Percentiles rank a stretch among this genome's conserved stretches.
Evolutionary conservation across 495 filamentous ascomycete genomes (phyloP).

Genomic region (Lindgomyces ingoldianus): DNA sequence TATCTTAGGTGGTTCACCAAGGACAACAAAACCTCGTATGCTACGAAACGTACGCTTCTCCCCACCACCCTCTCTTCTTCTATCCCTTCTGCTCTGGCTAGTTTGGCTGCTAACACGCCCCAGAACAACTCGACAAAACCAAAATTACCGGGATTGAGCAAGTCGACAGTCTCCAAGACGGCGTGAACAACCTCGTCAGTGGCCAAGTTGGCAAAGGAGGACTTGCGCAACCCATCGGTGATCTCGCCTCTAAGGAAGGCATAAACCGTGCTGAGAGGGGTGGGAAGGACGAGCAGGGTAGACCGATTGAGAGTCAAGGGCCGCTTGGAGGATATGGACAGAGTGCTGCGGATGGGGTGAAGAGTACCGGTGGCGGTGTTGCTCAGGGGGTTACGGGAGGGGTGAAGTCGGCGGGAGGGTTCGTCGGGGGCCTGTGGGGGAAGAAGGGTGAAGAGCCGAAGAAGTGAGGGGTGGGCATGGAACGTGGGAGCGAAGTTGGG

Average conservation of each 20-base stretch:
- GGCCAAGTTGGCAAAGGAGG: constrained; percentile 66
- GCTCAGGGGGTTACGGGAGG: constrained; percentile 28
- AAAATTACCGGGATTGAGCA: constrained; percentile 65
- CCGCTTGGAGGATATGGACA: constrained; percentile 32
- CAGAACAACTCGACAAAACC: constrained; percentile 64
- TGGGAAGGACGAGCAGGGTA: constrained; percentile 61
- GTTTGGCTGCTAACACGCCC: not conserved
- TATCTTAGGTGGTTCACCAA: constrained; percentile 70
- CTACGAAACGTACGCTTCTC: constrained; percentile 55
- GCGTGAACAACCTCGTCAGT: constrained; percentile 57
- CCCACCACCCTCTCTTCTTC: not conserved
- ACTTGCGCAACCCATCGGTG: constrained; percentile 60
- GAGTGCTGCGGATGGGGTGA: constrained; percentile 24
- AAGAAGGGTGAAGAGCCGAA: constrained; percentile 26
- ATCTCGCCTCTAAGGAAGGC: constrained; percentile 62
- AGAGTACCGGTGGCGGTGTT: constrained; percentile 31
- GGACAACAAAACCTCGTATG: constrained; percentile 71
- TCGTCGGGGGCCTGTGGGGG: constrained; percentile 40
- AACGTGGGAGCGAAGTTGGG: not conserved
- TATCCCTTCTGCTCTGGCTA: no score
- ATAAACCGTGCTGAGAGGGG: constrained; percentile 63
- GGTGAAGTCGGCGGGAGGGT: constrained; percentile 45
- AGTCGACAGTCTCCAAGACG: constrained; percentile 65
- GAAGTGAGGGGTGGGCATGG: constrained; percentile 21
- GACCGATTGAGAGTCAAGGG: constrained; percentile 21